Evolutionary conservation across 345 rosid genomes (phyloP), one percentile per base, ranked within the genome.

Genomic region (Gossypium thurberi): DNA sequence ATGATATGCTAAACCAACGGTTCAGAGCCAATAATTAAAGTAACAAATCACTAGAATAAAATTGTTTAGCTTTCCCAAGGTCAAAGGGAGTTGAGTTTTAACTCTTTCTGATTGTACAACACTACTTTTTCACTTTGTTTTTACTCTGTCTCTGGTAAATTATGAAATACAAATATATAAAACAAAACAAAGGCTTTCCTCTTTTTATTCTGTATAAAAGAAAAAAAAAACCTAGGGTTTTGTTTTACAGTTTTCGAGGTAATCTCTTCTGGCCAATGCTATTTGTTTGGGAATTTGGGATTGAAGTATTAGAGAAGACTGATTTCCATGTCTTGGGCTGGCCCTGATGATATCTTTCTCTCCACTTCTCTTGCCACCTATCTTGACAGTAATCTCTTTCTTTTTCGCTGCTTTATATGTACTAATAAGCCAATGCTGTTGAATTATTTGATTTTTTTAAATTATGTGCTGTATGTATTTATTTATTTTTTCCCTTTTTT

Each of bases 311-410:
- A 47, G 67, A 62, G 47, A 74, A 68, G 73, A 55, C 65, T 71
- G 69, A 79, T 71, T 73, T 60, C 86, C 75, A 87, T 89, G 93
- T 85, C 93, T 79, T 89, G 91, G 89, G 87, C 87, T 79, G 84
- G 89, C 76, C 88, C 89, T 76, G 91, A 87, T 68, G 93, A 89
- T 82, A 77, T 89, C 71, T 84, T 82, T 77, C 87, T 87, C 79
- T 85, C 93, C 77, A 87, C 89, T 81, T 89, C 93, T 17, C 93
- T 89, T 62, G 93, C 93, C 71, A 84, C 85, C 26, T 89, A 89
- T 82, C 87, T 89, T 70, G 93, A 89, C 78, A 87, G 91, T 89
- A 87, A 81, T 67, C 23, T 72, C 53, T 64, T 52, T 33, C 62
- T 69, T 33, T 65, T 26, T 48, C 47, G 70, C 28, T 74, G 50